Evolutionary conservation across 176 grass and related monocot species (phyloP), one percentile per base, ranked within the genome.

Genomic region (Triticum aestivum): DNA sequence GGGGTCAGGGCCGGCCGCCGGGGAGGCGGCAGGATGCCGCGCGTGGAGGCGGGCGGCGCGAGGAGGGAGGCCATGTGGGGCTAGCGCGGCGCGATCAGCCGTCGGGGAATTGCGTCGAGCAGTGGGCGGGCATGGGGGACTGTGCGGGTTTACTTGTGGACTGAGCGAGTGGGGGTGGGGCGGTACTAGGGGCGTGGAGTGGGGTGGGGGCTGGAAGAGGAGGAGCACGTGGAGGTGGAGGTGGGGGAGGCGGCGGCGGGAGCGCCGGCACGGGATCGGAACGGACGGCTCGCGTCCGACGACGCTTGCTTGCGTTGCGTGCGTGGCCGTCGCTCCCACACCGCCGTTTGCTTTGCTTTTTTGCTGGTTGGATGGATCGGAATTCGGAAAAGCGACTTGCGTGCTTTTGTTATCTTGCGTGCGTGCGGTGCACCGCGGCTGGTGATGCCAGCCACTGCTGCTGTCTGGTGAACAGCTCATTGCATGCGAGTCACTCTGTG

Each of bases 41-140:
- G 80, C 79, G 21, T 66, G 59, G 82, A 71, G 52, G 65, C 27
- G 17, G 74, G 75, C 67, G 80, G 67, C 45, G 85, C 80, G 29
- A 77, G 85, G 85, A 84, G 85, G 14, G 81, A 84, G 5, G 89
- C 45, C 89, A 91, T 91, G 27, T 91, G 27, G 61, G 44, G 18
- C 20, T 6, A 0, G 56, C 1, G 58, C 8, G 35, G 29, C 34
- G 42, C 27, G 84, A 86, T 90, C 89, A 91, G 75, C 24, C 68
- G 11, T 39, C 26, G 75, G 61, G 81, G 75, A 80, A 75, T 91
- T 80, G 59, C 75, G 81, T 30, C 81, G 85, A 87, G 61, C 81
- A 80, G 85, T 5, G 18, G 61, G 68, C 13, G 89, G 21, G 85
- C 85, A 80, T 75, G 44, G 75, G 62, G 13, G 27, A 1, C 2